phyloP scores from a whole-genome alignment of 2,329 filamentous ascomycete genomes.

The Pseudopyricularia javanii region DNA sequence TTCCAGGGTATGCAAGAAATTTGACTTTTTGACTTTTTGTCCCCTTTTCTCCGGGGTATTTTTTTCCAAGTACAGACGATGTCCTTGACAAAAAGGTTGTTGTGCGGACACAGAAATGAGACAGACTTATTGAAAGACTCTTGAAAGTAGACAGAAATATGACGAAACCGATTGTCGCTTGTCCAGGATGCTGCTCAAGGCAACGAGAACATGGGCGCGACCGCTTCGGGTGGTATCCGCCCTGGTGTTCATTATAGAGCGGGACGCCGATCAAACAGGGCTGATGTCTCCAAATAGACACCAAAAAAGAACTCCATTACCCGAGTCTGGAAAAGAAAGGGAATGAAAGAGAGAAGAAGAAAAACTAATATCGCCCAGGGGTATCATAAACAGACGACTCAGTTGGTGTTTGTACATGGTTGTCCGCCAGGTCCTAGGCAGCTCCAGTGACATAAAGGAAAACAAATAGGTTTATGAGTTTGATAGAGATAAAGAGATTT shows the following conservation, averaged over 20 bases:
- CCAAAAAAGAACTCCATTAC: not conserved
- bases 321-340: conserved; percentile 1
- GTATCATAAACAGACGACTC: not conserved
- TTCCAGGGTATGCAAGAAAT: not conserved
- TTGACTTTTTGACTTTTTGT: not conserved
- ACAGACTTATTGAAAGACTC: too few species aligned
- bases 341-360: not conserved
- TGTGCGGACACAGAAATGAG: too few species aligned
- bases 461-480: too few species aligned
- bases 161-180: not conserved
- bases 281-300: too few species aligned
- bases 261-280: not conserved
- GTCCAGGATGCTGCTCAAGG: not conserved
- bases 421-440: not conserved
- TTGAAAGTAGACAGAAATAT: too few species aligned
- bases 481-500: too few species aligned
- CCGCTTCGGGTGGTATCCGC: not conserved
- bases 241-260: not conserved
- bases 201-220: too few species aligned
- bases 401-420: not conserved
- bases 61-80: not conserved
- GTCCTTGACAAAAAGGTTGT: too few species aligned
- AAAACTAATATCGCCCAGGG: not conserved
- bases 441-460: too few species aligned
- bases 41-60: not conserved